Percentiles rank a stretch among this genome's conserved stretches.
Evolutionary conservation across 805 yeast genomes (phyloP).

Genomic region (Zygosaccharomyces gambellarensis): DNA sequence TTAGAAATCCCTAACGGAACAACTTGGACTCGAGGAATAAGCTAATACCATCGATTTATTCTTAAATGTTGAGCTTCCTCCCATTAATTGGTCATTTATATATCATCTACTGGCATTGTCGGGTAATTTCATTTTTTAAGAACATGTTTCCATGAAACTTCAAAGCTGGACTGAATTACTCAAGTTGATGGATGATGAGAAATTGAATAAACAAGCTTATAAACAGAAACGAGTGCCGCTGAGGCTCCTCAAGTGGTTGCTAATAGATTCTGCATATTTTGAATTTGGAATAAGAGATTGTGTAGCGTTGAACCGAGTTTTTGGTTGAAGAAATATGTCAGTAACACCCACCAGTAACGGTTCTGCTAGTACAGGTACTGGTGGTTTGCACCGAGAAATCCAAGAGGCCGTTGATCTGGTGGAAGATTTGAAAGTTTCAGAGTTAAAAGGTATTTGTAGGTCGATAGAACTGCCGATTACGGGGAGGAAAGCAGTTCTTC

Average conservation of each 20-base stretch:
- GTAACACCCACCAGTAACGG: neutral
- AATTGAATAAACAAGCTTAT: neutral
- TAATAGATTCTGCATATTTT: neutral
- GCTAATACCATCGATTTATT: neutral
- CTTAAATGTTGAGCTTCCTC: neutral
- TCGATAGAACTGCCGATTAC: slow-evolving; percentile 44
- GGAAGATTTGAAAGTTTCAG: slow-evolving; percentile 43
- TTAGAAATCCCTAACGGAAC: neutral
- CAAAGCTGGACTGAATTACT: neutral
- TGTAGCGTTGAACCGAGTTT: neutral
- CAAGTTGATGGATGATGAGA: neutral
- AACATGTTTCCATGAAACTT: neutral
- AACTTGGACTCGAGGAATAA: neutral
- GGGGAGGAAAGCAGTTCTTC: slow-evolving; percentile 61
- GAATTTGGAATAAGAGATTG: neutral
- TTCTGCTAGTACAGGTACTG: slow-evolving; percentile 9
- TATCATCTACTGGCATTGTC: neutral
- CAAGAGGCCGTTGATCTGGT: slow-evolving; percentile 33
- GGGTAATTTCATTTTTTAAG: neutral
- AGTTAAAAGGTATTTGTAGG: slow-evolving; percentile 50
- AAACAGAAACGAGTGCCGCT: neutral
- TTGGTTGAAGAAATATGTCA: neutral
- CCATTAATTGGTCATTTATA: neutral
- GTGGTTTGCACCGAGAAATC: slow-evolving; percentile 30
- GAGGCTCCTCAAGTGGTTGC: neutral